phyloP scores from a whole-genome alignment of 2,329 filamentous ascomycete genomes.

The Nannizziopsis arthrosporioides region DNA sequence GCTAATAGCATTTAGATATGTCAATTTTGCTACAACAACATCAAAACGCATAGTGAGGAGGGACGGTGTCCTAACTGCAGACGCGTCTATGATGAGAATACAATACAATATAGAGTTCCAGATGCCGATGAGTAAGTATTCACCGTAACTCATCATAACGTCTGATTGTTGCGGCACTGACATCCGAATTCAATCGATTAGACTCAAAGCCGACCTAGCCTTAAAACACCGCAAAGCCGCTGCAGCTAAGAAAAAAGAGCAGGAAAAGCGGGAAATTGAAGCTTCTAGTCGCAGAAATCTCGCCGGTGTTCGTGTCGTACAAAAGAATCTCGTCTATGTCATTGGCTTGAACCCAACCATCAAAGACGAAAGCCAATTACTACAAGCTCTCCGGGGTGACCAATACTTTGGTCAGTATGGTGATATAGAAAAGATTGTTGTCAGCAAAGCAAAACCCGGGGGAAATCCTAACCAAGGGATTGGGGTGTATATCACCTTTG shows the following conservation, averaged over 20 bases:
- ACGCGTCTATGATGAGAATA: slow-evolving; percentile 89
- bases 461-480: slow-evolving; percentile 65
- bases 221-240: slow-evolving; percentile 85
- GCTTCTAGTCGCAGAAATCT: slow-evolving; percentile 92
- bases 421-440: slow-evolving; percentile 96
- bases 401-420: slow-evolving; percentile 98
- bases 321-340: slow-evolving; percentile 98
- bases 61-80: slow-evolving; percentile 95
- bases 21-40: slow-evolving; percentile 99
- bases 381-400: slow-evolving; percentile 77
- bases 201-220: slow-evolving; percentile 41
- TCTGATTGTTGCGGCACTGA: slow-evolving; percentile 2
- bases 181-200: slow-evolving; percentile 16
- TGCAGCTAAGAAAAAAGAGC: slow-evolving; percentile 81
- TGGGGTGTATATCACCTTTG: slow-evolving; percentile 97
- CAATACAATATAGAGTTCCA: slow-evolving; percentile 92
- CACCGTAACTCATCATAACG: slow-evolving; percentile 7
- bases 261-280: slow-evolving; percentile 90
- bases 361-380: slow-evolving; percentile 71
- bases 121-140: slow-evolving; percentile 78
- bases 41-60: slow-evolving; percentile 89
- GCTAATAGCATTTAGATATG: slow-evolving; percentile 57
- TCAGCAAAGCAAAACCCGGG: slow-evolving; percentile 82
- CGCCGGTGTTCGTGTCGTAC: slow-evolving; percentile 86
- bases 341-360: slow-evolving; percentile 86